Evolutionary conservation across 2,329 filamentous ascomycete genomes (phyloP), one percentile per base, ranked within the genome.

Genomic region (Stemphylium vesicarium): DNA sequence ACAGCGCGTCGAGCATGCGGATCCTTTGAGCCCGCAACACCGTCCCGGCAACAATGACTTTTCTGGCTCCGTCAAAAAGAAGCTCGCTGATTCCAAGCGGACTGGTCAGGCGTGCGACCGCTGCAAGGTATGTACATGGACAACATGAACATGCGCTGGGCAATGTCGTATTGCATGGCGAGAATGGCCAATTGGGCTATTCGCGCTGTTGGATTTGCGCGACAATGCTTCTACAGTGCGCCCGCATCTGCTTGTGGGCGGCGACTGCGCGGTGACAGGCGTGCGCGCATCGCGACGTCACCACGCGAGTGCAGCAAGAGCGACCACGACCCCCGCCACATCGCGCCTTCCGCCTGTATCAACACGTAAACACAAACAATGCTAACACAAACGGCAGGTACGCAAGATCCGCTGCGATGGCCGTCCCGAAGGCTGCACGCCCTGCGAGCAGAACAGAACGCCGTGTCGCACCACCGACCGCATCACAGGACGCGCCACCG

Each of bases 331-430:
- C 5, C 26, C 26, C 26, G 26, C 26, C 26, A 7, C 2, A 11
- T 29, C 5, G 26, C 26, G 26, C 26, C 26, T 29, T 29, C 26
- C 26, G 5, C 5, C 26, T 29, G 26, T 29, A 29, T 29, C 26
- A 10, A 29, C 26, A 29, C 7, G 26, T 11, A 29, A 26, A 37
- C 24, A 3, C 35, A 46, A 40, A 20, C 44, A 32, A 5, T 15
- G 29, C 62, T 60, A 43, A 63, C 50, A 33, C 20, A 5, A 7
- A 9, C 29, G 12, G 54, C 68, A 91, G 89, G 82, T 92, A 53
- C 86, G 92, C 64, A 96, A 96, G 78, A 96, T 96, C 67, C 86
- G 90, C 71, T 96, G 92, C 81, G 92, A 96, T 79, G 88, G 87
- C 49, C 81, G 89, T 36, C 86, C 89, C 29, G 88, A 90, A 63